Base-by-base conservation (phyloP, 768 basidiomycete genomes). In the Boletus coccyginus region DNA sequence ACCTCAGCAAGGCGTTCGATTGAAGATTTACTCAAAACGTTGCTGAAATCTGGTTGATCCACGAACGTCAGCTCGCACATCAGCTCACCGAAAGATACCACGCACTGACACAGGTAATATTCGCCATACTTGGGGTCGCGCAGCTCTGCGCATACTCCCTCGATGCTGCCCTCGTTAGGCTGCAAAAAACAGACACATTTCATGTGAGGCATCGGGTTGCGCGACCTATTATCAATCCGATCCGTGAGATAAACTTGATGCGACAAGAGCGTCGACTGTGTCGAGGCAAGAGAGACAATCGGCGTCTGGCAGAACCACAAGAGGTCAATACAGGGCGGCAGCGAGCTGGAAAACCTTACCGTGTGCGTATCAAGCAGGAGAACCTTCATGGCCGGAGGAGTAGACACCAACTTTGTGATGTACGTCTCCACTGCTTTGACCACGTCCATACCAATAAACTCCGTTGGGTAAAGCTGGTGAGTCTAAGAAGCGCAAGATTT, bases 231-330 rank as follows among this genome's bases (percentile, higher is more conserved):
- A 78, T 98, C 97, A 67, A 99, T 92, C 53, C 94, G 83, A 76
- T 99, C 97, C 5, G 96, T 99, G 51, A 99, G 82, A 74, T 99
- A 99, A 42, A 98, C 92, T 69, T 99, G 95, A 63, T 98, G 94
- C 3, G 94, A 87, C 42, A 99, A 78, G 31, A 99, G 80, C 10
- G 87, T 88, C 3, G 94, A 94, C 69, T 98, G 97, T 0, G 97
- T 98, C 1, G 92, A 87, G 3, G 95, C 91, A 17, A 98, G 79
- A 5, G 95, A 98, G 7, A 99, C 88, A 57, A 98, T 95, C 1
- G 96, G 95, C 7, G 96, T 98, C 94, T 92, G 60, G n/a, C 36
- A 45, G 27, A 70, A 49, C 19, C 27, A 57, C 17, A 16, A 43
- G 17, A 48, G 12, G 32, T 60, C 5, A 59, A 48, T 38, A 36